Evolutionary conservation across 192 early-diverging fungal species (phyloP).

Genomic region (Coemansia sp.): DNA sequence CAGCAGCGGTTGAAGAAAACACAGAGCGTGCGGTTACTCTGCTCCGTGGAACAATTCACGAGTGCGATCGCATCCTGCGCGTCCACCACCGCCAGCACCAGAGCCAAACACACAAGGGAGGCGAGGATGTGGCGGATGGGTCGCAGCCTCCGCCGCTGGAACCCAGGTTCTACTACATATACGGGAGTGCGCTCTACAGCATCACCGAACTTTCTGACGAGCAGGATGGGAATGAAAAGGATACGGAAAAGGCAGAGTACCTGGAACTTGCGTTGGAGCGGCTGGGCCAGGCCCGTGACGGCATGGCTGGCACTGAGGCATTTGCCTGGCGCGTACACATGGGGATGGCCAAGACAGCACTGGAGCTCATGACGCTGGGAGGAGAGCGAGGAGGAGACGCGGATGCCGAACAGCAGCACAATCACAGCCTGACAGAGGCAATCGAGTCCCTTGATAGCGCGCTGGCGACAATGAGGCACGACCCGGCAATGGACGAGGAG

Average conservation of each 20-base stretch:
- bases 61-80: slow-evolving; percentile 61
- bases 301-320: slow-evolving; percentile 3
- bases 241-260: slow-evolving; percentile 22
- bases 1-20: slow-evolving; percentile 3
- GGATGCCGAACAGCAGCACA: neutral
- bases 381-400: neutral
- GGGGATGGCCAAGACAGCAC: slow-evolving; percentile 29
- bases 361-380: slow-evolving; percentile 14
- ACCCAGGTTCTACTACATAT: slow-evolving; percentile 58
- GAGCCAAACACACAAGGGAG: neutral
- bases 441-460: slow-evolving; percentile 16
- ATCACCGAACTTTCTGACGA: slow-evolving; percentile 41
- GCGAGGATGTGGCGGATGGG: neutral
- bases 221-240: slow-evolving; percentile 5
- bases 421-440: neutral
- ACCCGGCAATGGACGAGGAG: neutral
- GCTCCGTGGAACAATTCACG: slow-evolving; percentile 61
- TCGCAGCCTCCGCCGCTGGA: slow-evolving; percentile 11
- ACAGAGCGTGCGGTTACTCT: slow-evolving; percentile 47
- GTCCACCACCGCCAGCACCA: slow-evolving; percentile 12
- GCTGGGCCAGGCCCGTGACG: slow-evolving; percentile 37
- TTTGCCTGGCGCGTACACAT: slow-evolving; percentile 27
- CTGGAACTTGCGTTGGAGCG: slow-evolving; percentile 35
- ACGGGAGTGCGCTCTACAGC: slow-evolving; percentile 57
- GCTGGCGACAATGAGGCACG: slow-evolving; percentile 3